Base-by-base conservation (phyloP, 2,329 filamentous ascomycete genomes). In the Alternaria viburni region DNA sequence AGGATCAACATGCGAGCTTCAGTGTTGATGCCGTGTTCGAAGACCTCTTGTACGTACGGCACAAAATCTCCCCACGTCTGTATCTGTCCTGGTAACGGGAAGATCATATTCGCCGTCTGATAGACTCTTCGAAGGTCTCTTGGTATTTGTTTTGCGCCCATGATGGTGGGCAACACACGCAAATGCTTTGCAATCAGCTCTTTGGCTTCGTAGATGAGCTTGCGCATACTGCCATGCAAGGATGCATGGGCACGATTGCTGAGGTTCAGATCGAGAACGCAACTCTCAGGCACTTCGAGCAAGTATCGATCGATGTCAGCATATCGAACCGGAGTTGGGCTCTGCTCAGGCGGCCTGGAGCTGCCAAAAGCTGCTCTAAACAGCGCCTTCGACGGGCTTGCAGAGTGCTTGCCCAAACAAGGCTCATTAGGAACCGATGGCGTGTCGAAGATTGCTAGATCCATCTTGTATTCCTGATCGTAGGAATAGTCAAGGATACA, bases 121-220 rank as follows among this genome's bases (percentile, higher is more conserved):
- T 54, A 65, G 15, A 32, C 36, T 21, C 26, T 17, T 12, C 47
- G 46, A 46, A 65, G 57, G 17, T 41, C 21, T 13, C 43, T 28
- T 8, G 64, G 64, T 17, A 65, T 56, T 3, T 12, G 25, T 9
- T 65, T 62, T 6, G 51, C 58, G 23, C 54, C 56, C 57, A 63
- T 68, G 15, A 47, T 62, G 5, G 49, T 46, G 23, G 28, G 15
- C 21, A 66, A 23, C 13, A 36, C 32, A 10, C 15, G 13, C 17
- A 21, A 21, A 2, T 52, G 46, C n/a, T 57, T 51, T 23, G 13
- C 25, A 6, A 60, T 46, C 13, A 63, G 21, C 26, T 32, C 36
- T 26, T 61, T 54, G 28, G 58, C 58, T 54, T 64, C 52, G 19
- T 50, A 45, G 15, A 62, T 26, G 5, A 51, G 51, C 32, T 55